phyloP scores from a whole-genome alignment of 352 stramenopile species.

The Phytophthora hybrid region DNA sequence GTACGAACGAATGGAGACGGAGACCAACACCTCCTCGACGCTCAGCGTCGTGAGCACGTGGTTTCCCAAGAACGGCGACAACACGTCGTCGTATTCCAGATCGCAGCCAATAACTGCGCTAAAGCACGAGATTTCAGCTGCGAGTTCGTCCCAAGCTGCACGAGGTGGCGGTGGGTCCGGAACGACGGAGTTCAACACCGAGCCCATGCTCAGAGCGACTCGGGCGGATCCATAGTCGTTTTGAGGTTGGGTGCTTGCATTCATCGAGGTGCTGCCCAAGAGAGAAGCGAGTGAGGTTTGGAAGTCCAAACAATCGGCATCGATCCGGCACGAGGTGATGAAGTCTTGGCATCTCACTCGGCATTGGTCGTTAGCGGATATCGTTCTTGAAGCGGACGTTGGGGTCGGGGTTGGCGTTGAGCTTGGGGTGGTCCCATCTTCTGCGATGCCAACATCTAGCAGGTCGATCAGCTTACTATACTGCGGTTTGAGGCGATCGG shows the following conservation, averaged over 20 bases:
- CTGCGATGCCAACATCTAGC: conserved; percentile 4
- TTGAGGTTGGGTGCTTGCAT: neutral
- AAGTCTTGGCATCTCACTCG: neutral
- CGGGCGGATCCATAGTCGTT: neutral
- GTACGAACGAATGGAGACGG: neutral
- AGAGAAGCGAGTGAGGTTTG: conserved; percentile 2
- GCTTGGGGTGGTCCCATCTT: neutral
- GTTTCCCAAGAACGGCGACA: neutral
- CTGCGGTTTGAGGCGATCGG: conserved; percentile 4
- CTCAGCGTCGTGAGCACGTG: neutral
- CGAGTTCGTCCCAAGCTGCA: neutral
- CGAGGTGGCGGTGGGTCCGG: neutral
- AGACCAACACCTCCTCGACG: neutral
- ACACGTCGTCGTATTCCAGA: conserved; percentile 17
- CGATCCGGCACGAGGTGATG: neutral
- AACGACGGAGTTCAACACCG: neutral
- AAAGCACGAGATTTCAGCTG: conserved; percentile 13
- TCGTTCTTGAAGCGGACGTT: conserved; percentile 3
- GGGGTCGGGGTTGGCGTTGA: neutral
- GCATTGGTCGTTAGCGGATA: neutral
- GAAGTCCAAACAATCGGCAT: neutral
- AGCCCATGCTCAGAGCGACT: conserved; percentile 6
- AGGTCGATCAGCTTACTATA: conserved; percentile 15
- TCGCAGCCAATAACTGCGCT: neutral
- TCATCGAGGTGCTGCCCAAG: neutral